Evolutionary conservation across 768 basidiomycete genomes (phyloP).

Genomic region (Trametopsis cervina): DNA sequence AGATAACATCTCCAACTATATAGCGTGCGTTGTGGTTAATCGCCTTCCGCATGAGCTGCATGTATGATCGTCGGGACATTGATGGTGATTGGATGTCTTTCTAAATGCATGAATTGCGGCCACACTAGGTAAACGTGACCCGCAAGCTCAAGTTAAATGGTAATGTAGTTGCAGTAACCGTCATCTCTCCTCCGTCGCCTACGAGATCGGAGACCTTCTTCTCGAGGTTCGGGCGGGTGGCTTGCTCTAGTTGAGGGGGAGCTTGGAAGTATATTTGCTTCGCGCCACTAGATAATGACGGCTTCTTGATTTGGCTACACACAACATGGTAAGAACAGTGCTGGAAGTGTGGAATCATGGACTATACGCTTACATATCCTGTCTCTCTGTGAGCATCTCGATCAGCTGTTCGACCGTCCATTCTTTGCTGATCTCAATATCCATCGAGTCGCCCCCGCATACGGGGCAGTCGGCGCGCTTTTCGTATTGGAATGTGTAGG

Average conservation of each 20-base stretch:
- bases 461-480: constrained; percentile 92
- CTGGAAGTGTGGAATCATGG: too few species aligned
- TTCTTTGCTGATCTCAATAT: constrained; percentile 61
- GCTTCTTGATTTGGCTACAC: constrained; percentile 90
- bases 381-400: constrained; percentile 78
- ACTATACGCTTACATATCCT: constrained; percentile 69
- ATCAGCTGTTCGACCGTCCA: constrained; percentile 83
- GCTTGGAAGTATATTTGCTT: constrained; percentile 89
- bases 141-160: constrained; percentile 80
- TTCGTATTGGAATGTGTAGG: constrained; percentile 96
- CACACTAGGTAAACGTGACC: constrained; percentile 43
- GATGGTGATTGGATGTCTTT: too few species aligned
- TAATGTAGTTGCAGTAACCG: constrained; percentile 81
- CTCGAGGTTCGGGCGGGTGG: constrained; percentile 85
- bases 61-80: too few species aligned
- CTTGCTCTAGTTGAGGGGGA: constrained; percentile 84
- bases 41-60: too few species aligned
- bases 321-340: not conserved
- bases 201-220: constrained; percentile 84
- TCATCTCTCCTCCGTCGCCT: constrained; percentile 66
- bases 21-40: too few species aligned
- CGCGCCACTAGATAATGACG: constrained; percentile 74
- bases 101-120: too few species aligned
- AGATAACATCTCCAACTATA: too few species aligned
- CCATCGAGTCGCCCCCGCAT: constrained; percentile 86